Conservation (phyloP, 192 early-diverging fungal genomes). For the Coemansia sp. region DNA sequence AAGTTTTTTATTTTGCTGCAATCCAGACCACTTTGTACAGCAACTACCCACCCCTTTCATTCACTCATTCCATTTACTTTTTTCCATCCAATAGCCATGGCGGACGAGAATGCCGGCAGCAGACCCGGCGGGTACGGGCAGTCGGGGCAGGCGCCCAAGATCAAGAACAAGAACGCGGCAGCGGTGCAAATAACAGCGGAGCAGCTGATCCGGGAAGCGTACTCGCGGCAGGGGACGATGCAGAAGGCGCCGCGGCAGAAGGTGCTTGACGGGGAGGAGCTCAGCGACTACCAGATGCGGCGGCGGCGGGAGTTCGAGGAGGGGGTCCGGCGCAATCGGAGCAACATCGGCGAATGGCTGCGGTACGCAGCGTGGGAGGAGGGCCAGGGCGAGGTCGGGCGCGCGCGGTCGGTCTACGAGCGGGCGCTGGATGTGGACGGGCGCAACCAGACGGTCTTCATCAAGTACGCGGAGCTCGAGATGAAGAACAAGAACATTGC, state of each 20-base stretch:
- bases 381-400: slow-evolving; percentile 80
- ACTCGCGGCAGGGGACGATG: slow-evolving; percentile 73
- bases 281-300: slow-evolving; percentile 84
- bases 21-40: not conserved
- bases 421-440: slow-evolving; percentile 91
- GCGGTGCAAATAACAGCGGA: slow-evolving; percentile 98
- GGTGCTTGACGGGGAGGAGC: slow-evolving; percentile 92
- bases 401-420: slow-evolving; percentile 86
- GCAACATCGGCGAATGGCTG: slow-evolving; percentile 87
- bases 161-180: slow-evolving; percentile 99
- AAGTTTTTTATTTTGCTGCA: too few species aligned
- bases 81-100: slow-evolving; percentile 9
- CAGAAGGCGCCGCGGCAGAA: slow-evolving; percentile 73
- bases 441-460: slow-evolving; percentile 82
- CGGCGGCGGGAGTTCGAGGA: slow-evolving; percentile 97
- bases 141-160: slow-evolving; percentile 55
- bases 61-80: not conserved
- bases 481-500: slow-evolving; percentile 96
- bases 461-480: slow-evolving; percentile 97
- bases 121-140: slow-evolving; percentile 44
- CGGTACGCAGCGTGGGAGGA: slow-evolving; percentile 98
- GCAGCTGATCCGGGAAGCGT: slow-evolving; percentile 95
- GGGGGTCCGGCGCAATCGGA: slow-evolving; percentile 80
- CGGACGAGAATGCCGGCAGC: not conserved
- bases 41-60: slow-evolving; percentile 3